Evolutionary conservation across 352 stramenopile species (phyloP).

Genomic region (Phytophthora meadii): DNA sequence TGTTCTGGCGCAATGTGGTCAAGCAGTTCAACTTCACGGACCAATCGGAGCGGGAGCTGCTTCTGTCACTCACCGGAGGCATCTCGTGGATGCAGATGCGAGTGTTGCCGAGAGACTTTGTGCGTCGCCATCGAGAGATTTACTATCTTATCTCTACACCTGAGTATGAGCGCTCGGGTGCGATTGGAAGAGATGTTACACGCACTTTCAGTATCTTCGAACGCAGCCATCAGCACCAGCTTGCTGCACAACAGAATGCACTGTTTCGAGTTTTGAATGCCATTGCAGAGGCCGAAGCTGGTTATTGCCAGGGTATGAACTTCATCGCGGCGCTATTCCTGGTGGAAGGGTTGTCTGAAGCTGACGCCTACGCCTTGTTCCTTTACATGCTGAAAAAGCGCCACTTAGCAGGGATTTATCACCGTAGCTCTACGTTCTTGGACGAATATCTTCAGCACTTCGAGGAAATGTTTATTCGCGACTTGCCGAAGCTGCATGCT

Average conservation of each 20-base stretch:
- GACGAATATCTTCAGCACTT: conserved; percentile 89
- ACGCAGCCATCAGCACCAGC: conserved; percentile 48
- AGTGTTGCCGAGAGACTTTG: conserved; percentile 56
- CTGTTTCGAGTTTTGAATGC: conserved; percentile 86
- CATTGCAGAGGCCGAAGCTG: conserved; percentile 77
- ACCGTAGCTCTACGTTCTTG: conserved; percentile 83
- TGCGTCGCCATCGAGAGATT: conserved; percentile 77
- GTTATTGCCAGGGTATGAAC: conserved; percentile 91
- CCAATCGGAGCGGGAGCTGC: conserved; percentile 60
- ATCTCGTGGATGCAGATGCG: conserved; percentile 73
- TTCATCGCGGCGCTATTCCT: conserved; percentile 89
- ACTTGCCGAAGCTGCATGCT: conserved; percentile 71
- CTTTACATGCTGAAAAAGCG: conserved; percentile 85
- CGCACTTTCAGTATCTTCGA: conserved; percentile 91
- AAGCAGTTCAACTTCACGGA: conserved; percentile 84
- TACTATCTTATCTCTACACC: conserved; percentile 75
- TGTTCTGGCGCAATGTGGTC: conserved; percentile 84
- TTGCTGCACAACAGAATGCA: conserved; percentile 62
- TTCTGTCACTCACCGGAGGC: conserved; percentile 73
- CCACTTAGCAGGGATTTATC: conserved; percentile 82
- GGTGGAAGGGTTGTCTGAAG: conserved; percentile 81
- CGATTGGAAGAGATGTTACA: conserved; percentile 83
- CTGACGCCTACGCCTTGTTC: conserved; percentile 83
- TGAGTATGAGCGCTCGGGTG: conserved; percentile 72
- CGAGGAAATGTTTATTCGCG: conserved; percentile 67